These are phyloP conservation scores for Pseudocercospora macadamiae DNA, from an alignment of 2,329 filamentous ascomycete species.

Conservation along the genomic window DNA sequence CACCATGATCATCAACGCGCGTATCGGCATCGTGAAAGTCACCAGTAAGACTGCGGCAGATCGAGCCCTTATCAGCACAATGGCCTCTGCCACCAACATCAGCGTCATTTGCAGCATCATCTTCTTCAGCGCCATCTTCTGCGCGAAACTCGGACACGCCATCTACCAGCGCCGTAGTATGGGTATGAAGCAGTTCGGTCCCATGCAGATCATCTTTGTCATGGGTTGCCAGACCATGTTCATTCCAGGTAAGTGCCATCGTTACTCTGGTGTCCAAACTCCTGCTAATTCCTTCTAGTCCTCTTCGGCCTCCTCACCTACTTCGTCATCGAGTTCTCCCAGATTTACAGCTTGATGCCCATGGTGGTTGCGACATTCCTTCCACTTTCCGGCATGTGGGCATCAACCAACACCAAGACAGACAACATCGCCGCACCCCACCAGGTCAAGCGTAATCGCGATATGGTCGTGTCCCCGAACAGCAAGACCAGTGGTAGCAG, in stretches of 20 bases:
- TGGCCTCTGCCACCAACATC: constrained; percentile 54
- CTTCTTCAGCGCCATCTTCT: constrained; percentile 65
- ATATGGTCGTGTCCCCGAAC: constrained; percentile 14
- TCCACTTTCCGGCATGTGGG: constrained; percentile 70
- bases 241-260: constrained; percentile 59
- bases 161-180: constrained; percentile 59
- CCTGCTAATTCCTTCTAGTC: constrained; percentile 46
- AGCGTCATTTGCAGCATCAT: constrained; percentile 60
- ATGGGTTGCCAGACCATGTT: constrained; percentile 70
- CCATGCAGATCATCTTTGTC: constrained; percentile 68
- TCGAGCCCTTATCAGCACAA: constrained; percentile 37
- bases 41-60: constrained; percentile 16
- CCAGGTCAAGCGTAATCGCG: constrained; percentile 23
- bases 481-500: constrained; percentile 19
- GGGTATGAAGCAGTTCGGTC: constrained; percentile 63
- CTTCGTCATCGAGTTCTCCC: constrained; percentile 49
- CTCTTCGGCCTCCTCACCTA: constrained; percentile 64
- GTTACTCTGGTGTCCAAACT: constrained; percentile 3
- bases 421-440: constrained; percentile 31
- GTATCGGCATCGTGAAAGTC: constrained; percentile 31
- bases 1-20: constrained; percentile 53
- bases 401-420: constrained; percentile 44
- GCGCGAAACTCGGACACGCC: constrained; percentile 62
- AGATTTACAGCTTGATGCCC: constrained; percentile 58
- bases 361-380: constrained; percentile 65